These are phyloP conservation scores for Aegilops speltoides DNA, from an alignment of 176 grass and related monocot genomes.

Conservation along the genomic window DNA sequence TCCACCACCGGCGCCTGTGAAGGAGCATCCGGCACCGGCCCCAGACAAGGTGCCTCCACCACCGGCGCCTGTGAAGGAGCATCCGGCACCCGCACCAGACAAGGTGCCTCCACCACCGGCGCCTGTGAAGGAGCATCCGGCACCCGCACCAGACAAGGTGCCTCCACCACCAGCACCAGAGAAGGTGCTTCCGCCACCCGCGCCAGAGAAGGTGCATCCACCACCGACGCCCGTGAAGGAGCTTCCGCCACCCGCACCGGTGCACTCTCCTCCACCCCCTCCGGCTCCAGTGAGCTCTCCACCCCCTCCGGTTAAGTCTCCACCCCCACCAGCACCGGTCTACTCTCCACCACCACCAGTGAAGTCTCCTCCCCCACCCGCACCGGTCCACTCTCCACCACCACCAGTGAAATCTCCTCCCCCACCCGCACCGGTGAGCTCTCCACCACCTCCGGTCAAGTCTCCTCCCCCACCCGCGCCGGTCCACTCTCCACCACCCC, in stretches of 20 bases:
- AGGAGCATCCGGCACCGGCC: neutral
- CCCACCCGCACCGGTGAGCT: neutral
- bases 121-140: neutral
- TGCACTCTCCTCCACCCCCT: neutral
- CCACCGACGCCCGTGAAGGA: neutral
- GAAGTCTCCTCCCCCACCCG: neutral
- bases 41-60: neutral
- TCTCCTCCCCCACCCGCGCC: neutral
- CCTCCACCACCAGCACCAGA: neutral
- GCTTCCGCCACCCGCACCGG: neutral
- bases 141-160: neutral
- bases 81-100: neutral
- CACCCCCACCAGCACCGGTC: neutral
- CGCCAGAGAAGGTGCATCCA: neutral
- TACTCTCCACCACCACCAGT: neutral
- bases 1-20: neutral
- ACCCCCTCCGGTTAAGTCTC: neutral
- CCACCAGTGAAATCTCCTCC: neutral
- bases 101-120: neutral
- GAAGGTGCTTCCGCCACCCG: neutral
- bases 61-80: neutral
- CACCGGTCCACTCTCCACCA: neutral
- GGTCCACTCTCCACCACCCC: neutral
- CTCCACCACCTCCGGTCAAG: neutral
- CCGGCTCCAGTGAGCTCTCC: neutral